These are phyloP conservation scores for Coniochaeta hoffmannii DNA, from an alignment of 2,329 filamentous ascomycete genomes.

Conservation along the genomic window DNA sequence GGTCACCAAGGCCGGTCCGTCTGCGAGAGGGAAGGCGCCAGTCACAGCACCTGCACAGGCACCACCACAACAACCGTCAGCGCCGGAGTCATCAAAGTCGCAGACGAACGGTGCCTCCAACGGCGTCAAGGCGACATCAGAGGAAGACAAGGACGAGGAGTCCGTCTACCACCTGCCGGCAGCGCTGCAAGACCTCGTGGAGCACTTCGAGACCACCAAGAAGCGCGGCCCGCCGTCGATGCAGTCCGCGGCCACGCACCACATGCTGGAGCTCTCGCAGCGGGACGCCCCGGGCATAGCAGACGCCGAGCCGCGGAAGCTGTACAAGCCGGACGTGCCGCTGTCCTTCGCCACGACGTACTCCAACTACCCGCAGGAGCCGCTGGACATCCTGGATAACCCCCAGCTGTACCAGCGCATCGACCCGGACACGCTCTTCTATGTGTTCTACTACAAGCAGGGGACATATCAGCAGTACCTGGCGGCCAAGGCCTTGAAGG, in stretches of 20 bases:
- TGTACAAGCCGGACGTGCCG: conserved; percentile 76
- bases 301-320: conserved; percentile 75
- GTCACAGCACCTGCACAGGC: conserved; percentile 25
- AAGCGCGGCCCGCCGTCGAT: conserved; percentile 51
- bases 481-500: conserved; percentile 92
- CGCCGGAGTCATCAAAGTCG: conserved; percentile 28
- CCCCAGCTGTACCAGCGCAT: conserved; percentile 80
- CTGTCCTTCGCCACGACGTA: conserved; percentile 46
- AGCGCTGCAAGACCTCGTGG: conserved; percentile 80
- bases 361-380: conserved; percentile 83
- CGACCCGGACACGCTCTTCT: conserved; percentile 94
- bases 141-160: conserved; percentile 53
- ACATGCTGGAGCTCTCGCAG: conserved; percentile 70
- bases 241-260: conserved; percentile 59
- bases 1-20: conserved; percentile 27
- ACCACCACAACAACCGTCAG: conserved; percentile 33
- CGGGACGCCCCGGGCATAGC: conserved; percentile 63
- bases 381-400: conserved; percentile 87
- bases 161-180: conserved; percentile 90
- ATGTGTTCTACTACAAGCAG: conserved; percentile 98
- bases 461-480: conserved; percentile 93
- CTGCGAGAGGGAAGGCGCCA: conserved; percentile 36
- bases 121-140: conserved; percentile 38
- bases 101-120: conserved; percentile 47
- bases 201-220: conserved; percentile 81